A percentile compares a stretch with the other conserved stretches of the same genome.
phyloP scores from a whole-genome alignment of 2,329 filamentous ascomycete genomes.

The Aspergillus texensis region DNA sequence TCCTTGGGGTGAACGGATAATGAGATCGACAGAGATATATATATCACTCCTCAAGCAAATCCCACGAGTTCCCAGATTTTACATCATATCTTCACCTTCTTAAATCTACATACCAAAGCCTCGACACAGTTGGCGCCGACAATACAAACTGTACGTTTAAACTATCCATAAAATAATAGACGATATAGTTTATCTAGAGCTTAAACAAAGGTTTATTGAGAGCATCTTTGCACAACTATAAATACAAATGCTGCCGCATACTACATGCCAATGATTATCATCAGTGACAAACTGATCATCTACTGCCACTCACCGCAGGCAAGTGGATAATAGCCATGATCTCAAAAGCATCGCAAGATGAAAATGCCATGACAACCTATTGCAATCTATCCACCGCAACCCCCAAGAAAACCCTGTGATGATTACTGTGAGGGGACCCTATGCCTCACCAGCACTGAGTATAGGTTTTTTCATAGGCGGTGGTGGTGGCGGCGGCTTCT shows the following conservation, averaged over 20 bases:
- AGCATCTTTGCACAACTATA: neutral
- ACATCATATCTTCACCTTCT: neutral
- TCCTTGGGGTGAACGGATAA: too few species aligned
- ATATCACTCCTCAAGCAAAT: neutral
- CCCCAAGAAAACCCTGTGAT: neutral
- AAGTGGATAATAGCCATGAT: neutral
- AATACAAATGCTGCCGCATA: neutral
- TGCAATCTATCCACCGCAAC: neutral
- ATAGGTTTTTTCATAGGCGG: constrained; percentile 63
- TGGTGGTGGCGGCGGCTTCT: constrained; percentile 67
- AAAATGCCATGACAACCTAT: neutral
- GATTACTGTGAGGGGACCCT: neutral
- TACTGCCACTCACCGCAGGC: neutral
- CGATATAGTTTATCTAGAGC: neutral
- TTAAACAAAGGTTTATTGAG: neutral
- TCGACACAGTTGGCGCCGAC: neutral
- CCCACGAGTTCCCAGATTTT: neutral
- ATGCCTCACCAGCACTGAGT: constrained; percentile 31
- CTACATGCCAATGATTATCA: neutral
- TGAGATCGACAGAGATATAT: neutral
- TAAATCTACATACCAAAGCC: neutral
- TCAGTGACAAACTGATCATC: neutral
- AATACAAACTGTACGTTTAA: neutral
- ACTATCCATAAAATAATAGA: neutral
- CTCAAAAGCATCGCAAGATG: neutral